Conservation (phyloP, 495 filamentous ascomycete genomes). For the Hypoxylon fuscum region DNA sequence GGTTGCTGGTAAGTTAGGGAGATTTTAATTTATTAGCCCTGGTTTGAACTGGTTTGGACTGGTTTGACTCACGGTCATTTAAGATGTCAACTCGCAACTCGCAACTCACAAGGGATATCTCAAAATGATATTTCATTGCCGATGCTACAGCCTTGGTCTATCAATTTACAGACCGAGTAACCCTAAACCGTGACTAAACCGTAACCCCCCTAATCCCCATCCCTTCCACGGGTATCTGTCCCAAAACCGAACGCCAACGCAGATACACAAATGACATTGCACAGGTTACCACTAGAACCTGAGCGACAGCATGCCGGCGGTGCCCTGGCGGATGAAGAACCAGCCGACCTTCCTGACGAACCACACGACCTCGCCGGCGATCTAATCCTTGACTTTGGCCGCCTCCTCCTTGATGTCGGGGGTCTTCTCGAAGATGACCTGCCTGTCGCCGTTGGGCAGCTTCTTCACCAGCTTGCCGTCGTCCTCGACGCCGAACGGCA, state of each 20-base stretch:
- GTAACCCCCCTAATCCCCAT: not conserved
- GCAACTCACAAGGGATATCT: not conserved
- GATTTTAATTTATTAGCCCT: not conserved
- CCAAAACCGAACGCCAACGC: conserved; percentile 21
- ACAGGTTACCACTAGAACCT: conserved; percentile 17
- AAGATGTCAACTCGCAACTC: not conserved
- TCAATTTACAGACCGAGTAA: not conserved
- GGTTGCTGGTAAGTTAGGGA: too few species aligned
- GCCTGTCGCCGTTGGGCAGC: conserved; percentile 7
- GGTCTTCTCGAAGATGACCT: conserved; percentile 36
- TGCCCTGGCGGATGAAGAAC: conserved; percentile 36
- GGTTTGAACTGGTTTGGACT: not conserved
- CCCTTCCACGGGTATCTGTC: conserved; percentile 22
- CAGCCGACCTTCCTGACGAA: conserved; percentile 35
- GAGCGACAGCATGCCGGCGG: conserved; percentile 22
- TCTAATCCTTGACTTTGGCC: conserved; percentile 42
- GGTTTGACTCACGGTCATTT: not conserved
- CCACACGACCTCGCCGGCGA: conserved; percentile 37
- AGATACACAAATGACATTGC: not conserved
- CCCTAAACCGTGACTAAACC: not conserved
- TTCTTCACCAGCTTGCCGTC: conserved; percentile 22
- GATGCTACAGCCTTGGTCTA: not conserved
- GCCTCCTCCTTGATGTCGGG: conserved; percentile 33
- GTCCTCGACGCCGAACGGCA: conserved; percentile 36
- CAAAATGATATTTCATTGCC: conserved; percentile 23